phyloP scores from a whole-genome alignment of 768 basidiomycete genomes.

The Mycena olivaceomarginata region DNA sequence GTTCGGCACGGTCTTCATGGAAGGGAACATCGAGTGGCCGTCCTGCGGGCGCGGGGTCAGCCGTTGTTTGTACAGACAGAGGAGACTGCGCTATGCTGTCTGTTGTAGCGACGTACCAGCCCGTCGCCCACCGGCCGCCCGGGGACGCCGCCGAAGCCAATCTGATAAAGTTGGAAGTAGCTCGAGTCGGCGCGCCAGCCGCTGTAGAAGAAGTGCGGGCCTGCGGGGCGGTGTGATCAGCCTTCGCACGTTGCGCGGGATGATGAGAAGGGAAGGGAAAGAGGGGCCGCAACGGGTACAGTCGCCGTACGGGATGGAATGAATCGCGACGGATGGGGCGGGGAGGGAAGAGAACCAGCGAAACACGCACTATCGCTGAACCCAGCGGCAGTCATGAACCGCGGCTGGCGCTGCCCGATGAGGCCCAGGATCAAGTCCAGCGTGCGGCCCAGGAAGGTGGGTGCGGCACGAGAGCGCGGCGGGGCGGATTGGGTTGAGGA shows the following conservation, averaged over 20 bases:
- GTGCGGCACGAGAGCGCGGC: conserved; percentile 55
- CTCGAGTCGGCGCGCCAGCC: conserved; percentile 51
- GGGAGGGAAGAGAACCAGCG: neutral
- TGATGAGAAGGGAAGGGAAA: too few relatives aligned
- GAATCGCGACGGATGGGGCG: too few relatives aligned
- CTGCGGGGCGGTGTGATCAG: conserved; percentile 8
- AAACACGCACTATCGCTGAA: conserved; percentile 46
- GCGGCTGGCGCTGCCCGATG: conserved; percentile 50
- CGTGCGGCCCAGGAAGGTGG: conserved; percentile 52
- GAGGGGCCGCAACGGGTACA: too few relatives aligned
- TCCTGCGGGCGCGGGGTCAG: conserved; percentile 37
- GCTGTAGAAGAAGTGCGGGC: conserved; percentile 55
- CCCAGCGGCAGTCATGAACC: conserved; percentile 54
- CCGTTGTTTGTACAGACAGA: too few relatives aligned
- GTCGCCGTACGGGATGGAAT: too few relatives aligned
- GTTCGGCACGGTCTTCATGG: conserved; percentile 56
- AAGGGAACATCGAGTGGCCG: conserved; percentile 56
- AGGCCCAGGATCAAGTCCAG: conserved; percentile 54
- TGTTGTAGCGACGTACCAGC: conserved; percentile 1
- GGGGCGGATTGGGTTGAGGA: conserved; percentile 53
- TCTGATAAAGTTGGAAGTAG: conserved; percentile 56
- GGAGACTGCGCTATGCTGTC: neutral
- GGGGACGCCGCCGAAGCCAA: conserved; percentile 50
- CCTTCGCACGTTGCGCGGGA: too few relatives aligned
- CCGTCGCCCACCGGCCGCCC: conserved; percentile 40